These are phyloP conservation scores for Rhodomyrtus psidioides DNA, from an alignment of 441 rosid species.

Conservation along the genomic window DNA sequence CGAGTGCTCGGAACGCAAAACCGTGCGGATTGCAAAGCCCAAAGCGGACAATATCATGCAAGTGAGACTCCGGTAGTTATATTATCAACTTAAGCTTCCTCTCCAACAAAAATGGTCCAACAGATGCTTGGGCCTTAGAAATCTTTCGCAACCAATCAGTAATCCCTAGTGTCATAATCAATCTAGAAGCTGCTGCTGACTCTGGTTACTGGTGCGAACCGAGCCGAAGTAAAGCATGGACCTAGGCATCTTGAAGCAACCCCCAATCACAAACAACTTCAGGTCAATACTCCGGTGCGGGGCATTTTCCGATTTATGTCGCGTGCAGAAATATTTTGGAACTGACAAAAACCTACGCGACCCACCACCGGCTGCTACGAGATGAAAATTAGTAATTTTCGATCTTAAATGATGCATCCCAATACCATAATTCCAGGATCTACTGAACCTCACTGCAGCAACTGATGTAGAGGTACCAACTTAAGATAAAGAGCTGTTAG, in stretches of 20 bases:
- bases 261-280: background rate
- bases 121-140: background rate
- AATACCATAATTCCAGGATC: background rate
- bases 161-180: background rate
- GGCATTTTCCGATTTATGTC: no score
- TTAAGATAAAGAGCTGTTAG: background rate
- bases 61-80: no score
- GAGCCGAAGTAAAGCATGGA: background rate
- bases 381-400: background rate
- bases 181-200: background rate
- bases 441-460: background rate
- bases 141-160: background rate
- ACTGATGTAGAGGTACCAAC: background rate
- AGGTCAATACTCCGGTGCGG: background rate
- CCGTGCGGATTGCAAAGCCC: no score
- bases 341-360: background rate
- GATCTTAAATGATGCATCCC: background rate
- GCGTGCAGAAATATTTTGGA: background rate
- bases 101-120: background rate
- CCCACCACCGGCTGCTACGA: background rate
- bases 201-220: background rate
- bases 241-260: background rate
- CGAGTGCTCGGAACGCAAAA: no score
- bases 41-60: no score
- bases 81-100: no score